Conservation (phyloP, 345 rosid genomes). For the Excoecaria agallocha region DNA sequence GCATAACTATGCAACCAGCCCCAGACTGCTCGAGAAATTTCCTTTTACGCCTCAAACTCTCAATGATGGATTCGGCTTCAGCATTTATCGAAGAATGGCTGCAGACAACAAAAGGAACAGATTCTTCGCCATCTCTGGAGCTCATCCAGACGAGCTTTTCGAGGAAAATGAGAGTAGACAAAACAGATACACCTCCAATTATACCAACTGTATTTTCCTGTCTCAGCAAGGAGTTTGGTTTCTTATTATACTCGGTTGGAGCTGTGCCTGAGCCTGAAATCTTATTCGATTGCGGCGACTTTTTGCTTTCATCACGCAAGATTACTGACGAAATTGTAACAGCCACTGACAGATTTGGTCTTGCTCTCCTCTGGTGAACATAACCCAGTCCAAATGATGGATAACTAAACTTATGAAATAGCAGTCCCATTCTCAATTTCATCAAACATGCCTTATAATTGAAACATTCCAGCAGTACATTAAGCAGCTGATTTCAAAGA, state of each 20-base stretch:
- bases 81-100: slow-evolving; percentile 26
- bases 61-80: slow-evolving; percentile 21
- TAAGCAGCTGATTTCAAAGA: background rate
- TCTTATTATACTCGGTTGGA: background rate
- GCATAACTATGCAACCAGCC: slow-evolving; percentile 59
- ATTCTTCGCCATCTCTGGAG: slow-evolving; percentile 33
- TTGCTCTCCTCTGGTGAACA: slow-evolving; percentile 19
- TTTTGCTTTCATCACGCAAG: slow-evolving; percentile 25
- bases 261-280: slow-evolving; percentile 18
- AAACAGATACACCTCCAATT: slow-evolving; percentile 49
- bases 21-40: slow-evolving; percentile 60
- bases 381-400: slow-evolving; percentile 21
- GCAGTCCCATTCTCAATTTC: slow-evolving; percentile 22
- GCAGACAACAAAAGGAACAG: slow-evolving; percentile 46
- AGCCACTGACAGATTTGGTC: slow-evolving; percentile 15
- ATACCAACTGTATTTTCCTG: slow-evolving; percentile 42
- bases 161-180: slow-evolving; percentile 46
- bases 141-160: slow-evolving; percentile 48
- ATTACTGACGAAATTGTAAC: slow-evolving; percentile 24
- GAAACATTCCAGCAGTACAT: background rate
- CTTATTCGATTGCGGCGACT: slow-evolving; percentile 20
- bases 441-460: slow-evolving; percentile 31
- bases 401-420: slow-evolving; percentile 13
- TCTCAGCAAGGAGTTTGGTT: slow-evolving; percentile 21
- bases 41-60: slow-evolving; percentile 52